phyloP scores from a whole-genome alignment of 345 rosid genomes.

The Eucalyptus polyanthemos region DNA sequence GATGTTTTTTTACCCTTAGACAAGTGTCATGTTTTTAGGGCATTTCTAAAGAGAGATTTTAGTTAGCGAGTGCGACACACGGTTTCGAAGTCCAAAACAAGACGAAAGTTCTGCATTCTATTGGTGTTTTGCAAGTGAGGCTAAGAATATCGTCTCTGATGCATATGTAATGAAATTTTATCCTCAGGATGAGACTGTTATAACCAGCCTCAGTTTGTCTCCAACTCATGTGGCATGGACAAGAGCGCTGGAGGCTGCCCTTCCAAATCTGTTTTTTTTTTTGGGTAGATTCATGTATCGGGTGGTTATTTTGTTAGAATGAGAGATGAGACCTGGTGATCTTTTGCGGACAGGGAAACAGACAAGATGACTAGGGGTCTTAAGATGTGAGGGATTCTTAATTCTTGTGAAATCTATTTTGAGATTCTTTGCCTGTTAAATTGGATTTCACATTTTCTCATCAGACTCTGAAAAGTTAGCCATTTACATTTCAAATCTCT shows the following conservation, averaged over 20 bases:
- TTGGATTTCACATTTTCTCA: background rate
- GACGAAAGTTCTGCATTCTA: background rate
- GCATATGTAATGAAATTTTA: background rate
- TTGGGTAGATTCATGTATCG: background rate
- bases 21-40: background rate
- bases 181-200: background rate
- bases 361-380: background rate
- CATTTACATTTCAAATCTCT: background rate
- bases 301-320: background rate
- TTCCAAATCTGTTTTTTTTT: background rate
- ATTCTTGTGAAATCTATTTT: background rate
- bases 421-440: background rate
- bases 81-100: background rate
- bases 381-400: background rate
- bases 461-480: background rate
- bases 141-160: background rate
- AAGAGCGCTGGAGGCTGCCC: background rate
- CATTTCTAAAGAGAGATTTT: background rate
- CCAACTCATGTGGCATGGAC: background rate
- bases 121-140: background rate
- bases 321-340: background rate
- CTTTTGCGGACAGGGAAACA: background rate
- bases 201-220: background rate
- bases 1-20: background rate
- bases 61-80: background rate